Base-by-base conservation (phyloP, 2,329 filamentous ascomycete species). In the Exophiala lecanii-corni region DNA sequence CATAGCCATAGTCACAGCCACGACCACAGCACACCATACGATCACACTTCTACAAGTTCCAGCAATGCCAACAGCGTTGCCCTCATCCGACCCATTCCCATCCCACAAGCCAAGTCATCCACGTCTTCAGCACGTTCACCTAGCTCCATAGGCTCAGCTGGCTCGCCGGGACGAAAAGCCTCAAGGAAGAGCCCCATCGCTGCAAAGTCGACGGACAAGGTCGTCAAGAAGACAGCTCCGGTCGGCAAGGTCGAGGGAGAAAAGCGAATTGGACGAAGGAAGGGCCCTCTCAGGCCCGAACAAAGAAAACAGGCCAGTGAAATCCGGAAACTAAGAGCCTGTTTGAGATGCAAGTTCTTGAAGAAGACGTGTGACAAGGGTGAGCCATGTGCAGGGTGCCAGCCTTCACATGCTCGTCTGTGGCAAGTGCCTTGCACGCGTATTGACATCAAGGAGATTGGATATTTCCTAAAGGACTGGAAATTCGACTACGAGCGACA, bases 361-460 rank as follows among this genome's bases (percentile, higher is more conserved):
- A 97, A 97, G 78, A 97, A 97, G 78, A 96, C 91, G 36, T 97
- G 91, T 62, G 91, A 97, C 68, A 96, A 94, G 73, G 91, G 91
- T 52, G 89, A 96, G 71, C 91, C 91, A 45, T 97, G 91, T 67
- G 86, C 84, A 58, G 91, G 91, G 36, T 97, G 91, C 72, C 86
- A 95, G 70, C 91, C 91, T 38, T 94, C 89, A 15, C 91, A 97
- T 65, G 91, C 91, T 51, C 83, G 91, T 53, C 75, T 97, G 39
- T 97, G 91, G 91, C 89, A 96, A 69, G 91, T 97, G 33, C 91
- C 91, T 49, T 97, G 91, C 74, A 97, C 91, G 30, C 86, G 91
- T 50, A 95, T 96, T 60, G 91, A 96, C 66, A 97, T 97, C 74
- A 96, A 95, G 76, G 91, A 97, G 59, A 94, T 97, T 59, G 86